Evolutionary conservation across 83 land plant species (phyloP).

Genomic region (Larix sibirica): DNA sequence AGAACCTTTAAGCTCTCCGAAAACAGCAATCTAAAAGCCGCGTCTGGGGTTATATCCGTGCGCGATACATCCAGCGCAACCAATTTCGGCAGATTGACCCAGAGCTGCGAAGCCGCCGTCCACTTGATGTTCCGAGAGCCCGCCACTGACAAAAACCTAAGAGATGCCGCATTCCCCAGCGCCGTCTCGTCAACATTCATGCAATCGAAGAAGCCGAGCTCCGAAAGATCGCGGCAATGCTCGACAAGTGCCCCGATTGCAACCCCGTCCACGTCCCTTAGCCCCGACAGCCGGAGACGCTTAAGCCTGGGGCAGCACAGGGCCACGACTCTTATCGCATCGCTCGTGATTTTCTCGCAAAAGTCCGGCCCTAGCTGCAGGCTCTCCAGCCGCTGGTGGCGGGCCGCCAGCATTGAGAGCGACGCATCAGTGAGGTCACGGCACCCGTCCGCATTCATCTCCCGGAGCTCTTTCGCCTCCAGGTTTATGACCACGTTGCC

Average conservation of each 20-base stretch:
- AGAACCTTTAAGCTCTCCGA: slow-evolving; percentile 72
- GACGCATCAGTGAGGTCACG: slow-evolving; percentile 86
- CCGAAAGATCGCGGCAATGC: slow-evolving; percentile 61
- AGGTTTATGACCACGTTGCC: slow-evolving; percentile 64
- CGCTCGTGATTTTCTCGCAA: slow-evolving; percentile 77
- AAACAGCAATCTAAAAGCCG: slow-evolving; percentile 52
- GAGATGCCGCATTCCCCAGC: slow-evolving; percentile 43
- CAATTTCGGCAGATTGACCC: slow-evolving; percentile 75
- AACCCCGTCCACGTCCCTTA: slow-evolving; percentile 72
- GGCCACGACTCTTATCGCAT: slow-evolving; percentile 80
- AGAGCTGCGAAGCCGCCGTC: slow-evolving; percentile 52
- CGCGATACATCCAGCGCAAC: slow-evolving; percentile 88
- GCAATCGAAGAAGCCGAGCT: slow-evolving; percentile 84
- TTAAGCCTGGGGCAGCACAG: slow-evolving; percentile 75
- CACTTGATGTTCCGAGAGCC: slow-evolving; percentile 78
- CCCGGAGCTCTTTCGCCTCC: slow-evolving; percentile 60
- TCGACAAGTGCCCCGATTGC: slow-evolving; percentile 65
- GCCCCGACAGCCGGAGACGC: slow-evolving; percentile 74
- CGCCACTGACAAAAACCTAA: slow-evolving; percentile 83
- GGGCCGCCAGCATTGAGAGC: slow-evolving; percentile 80
- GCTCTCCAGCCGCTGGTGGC: slow-evolving; percentile 81
- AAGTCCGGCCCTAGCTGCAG: slow-evolving; percentile 92
- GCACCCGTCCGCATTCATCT: slow-evolving; percentile 81
- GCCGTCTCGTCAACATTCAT: slow-evolving; percentile 63
- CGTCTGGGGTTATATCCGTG: slow-evolving; percentile 70